Evolutionary conservation across 1,284 basidiomycete genomes (phyloP).

Genomic region (Ceratobasidium sp.): DNA sequence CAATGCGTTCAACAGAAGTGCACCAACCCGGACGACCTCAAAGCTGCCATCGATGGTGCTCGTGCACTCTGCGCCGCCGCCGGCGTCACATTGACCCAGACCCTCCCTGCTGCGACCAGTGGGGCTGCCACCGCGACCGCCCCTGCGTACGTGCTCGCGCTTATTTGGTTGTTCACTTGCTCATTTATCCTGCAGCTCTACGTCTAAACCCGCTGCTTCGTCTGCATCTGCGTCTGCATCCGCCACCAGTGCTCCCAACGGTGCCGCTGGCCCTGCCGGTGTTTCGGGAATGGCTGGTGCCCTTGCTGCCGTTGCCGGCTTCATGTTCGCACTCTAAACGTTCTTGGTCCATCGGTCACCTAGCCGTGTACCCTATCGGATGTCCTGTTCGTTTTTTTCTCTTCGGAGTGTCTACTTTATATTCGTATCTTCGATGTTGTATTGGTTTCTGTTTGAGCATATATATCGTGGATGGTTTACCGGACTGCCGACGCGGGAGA

Average conservation of each 20-base stretch:
- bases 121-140: conserved; percentile 5
- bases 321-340: conserved; percentile 24
- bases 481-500: no score
- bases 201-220: neutral
- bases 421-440: neutral
- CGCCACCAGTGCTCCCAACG: neutral
- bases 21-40: conserved; percentile 62
- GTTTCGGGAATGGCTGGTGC: conserved; percentile 7
- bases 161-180: neutral
- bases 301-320: conserved; percentile 19
- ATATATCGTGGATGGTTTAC: neutral
- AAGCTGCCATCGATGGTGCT: conserved; percentile 61
- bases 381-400: neutral
- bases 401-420: neutral
- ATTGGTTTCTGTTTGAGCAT: neutral
- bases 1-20: conserved; percentile 64
- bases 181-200: neutral
- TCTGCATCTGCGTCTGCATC: conserved; percentile 9
- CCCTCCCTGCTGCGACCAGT: conserved; percentile 32
- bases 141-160: neutral
- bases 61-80: conserved; percentile 63
- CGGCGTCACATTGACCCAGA: conserved; percentile 47
- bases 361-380: neutral
- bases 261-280: neutral
- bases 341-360: neutral